Conservation (phyloP, 1,139 yeast genomes). For the Geotrichum klebahnii region DNA sequence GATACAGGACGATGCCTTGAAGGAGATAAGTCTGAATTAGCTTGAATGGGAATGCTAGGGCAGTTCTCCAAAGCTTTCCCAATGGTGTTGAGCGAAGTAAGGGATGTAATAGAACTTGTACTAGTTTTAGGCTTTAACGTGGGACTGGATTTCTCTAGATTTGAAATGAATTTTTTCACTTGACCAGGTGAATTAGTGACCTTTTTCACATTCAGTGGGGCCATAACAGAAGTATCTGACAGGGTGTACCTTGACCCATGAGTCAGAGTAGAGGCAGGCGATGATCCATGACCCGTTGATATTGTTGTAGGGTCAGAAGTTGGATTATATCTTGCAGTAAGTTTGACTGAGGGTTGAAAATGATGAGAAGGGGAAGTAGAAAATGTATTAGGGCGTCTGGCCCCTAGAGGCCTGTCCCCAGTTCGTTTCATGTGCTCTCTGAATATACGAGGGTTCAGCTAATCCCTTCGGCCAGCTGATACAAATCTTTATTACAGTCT, state of each 20-base stretch:
- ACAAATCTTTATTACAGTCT: too few species aligned
- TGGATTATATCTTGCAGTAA: not conserved
- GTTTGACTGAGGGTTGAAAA: not conserved
- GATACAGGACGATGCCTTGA: not conserved
- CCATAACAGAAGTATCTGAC: constrained; percentile 4
- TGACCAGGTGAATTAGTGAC: constrained; percentile 4
- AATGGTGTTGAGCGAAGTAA: constrained; percentile 7
- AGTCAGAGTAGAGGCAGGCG: too few species aligned
- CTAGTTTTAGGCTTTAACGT: not conserved
- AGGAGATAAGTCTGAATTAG: not conserved
- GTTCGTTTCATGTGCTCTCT: constrained; percentile 13
- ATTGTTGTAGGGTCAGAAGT: too few species aligned
- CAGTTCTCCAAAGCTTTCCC: constrained; percentile 10
- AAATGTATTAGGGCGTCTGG: constrained; percentile 9
- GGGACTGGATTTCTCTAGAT: constrained; percentile 7
- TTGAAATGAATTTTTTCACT: constrained; percentile 11
- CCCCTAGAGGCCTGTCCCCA: constrained; percentile 16
- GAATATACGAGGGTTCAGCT: too few species aligned
- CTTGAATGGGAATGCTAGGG: constrained; percentile 7
- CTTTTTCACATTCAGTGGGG: not conserved
- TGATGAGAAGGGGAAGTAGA: constrained; percentile 1
- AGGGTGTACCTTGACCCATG: too few species aligned
- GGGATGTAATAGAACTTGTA: not conserved
- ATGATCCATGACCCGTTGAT: too few species aligned
- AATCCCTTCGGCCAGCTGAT: not conserved